Evolutionary conservation across 305 asterid genomes (phyloP), one percentile per base, ranked within the genome.

Genomic region (Salvia sclarea): DNA sequence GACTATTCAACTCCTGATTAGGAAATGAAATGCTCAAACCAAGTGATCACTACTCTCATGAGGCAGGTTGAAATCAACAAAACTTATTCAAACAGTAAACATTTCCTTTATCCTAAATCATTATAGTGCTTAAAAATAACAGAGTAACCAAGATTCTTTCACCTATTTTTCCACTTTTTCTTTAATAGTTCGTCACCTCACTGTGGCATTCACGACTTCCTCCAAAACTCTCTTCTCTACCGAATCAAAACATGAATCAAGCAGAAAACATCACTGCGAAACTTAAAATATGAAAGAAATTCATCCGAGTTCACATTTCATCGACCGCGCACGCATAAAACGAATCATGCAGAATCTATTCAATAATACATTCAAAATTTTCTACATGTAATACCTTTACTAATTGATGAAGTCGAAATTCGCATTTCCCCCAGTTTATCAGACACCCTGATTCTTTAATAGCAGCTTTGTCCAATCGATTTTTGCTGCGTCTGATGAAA

Each of bases 11-110:
- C 21, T 50, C 41, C 37, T 43, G 25, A 66, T 20, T 52, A 0
- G 2, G 62, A 40, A 54, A 50, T 61, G 62, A 40, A 54, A 50
- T 61, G 55, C 16, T 25, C 54, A 14, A 41, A 40, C 55, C 14
- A 38, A 40, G 52, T 21, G 18, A 50, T 48, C 64, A 47, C 37
- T 13, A 40, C 10, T 38, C 38, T n/a, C 53, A 56, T 43, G 3
- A 8, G 7, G 16, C 43, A 21, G 20, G 37, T 58, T 1, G 35
- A 61, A 13, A 43, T 20, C 48, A 18, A 35, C 5, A 16, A 28
- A 64, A 10, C 3, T 5, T 6, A 10, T 0, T 24, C 1, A 7
- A 17, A 61, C 8, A 61, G 22, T 10, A 10, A 38, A 6, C 25
- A 43, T 28, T n/a, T 41, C 6, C 17, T 44, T 43, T 14, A 37